Evolutionary conservation across 2,329 filamentous ascomycete genomes (phyloP).

Genomic region (Fusarium albidum): DNA sequence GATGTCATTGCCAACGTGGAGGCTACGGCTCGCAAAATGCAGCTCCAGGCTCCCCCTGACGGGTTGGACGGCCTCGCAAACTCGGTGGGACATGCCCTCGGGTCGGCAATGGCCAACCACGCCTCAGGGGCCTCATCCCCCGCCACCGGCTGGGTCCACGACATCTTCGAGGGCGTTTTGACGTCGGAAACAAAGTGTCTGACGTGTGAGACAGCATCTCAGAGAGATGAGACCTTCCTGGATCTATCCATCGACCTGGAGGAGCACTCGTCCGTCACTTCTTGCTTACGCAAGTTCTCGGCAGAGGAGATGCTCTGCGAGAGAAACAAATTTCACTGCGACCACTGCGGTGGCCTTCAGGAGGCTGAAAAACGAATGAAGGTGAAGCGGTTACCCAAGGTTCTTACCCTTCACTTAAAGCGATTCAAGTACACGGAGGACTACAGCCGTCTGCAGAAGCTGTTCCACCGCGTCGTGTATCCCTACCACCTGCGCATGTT

Average conservation of each 20-base stretch:
- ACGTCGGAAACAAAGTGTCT: slow-evolving; percentile 97
- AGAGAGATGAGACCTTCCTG: slow-evolving; percentile 93
- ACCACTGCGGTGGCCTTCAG: slow-evolving; percentile 94
- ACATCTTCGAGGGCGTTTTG: slow-evolving; percentile 93
- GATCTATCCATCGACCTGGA: slow-evolving; percentile 96
- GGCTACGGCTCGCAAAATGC: slow-evolving; percentile 75
- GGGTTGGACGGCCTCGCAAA: slow-evolving; percentile 54
- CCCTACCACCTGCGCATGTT: slow-evolving; percentile 96
- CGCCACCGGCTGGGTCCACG: slow-evolving; percentile 89
- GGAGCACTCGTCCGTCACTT: slow-evolving; percentile 94
- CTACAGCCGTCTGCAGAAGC: slow-evolving; percentile 89
- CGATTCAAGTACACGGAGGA: slow-evolving; percentile 99
- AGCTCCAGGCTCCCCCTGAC: slow-evolving; percentile 43
- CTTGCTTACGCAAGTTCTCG: slow-evolving; percentile 94
- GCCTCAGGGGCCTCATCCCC: slow-evolving; percentile 60
- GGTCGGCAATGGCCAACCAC: slow-evolving; percentile 46
- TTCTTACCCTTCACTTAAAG: slow-evolving; percentile 92
- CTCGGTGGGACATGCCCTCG: slow-evolving; percentile 55
- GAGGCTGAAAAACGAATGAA: slow-evolving; percentile 99
- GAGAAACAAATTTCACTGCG: slow-evolving; percentile 98
- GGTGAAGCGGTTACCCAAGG: slow-evolving; percentile 91
- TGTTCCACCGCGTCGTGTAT: slow-evolving; percentile 97
- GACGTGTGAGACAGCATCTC: slow-evolving; percentile 94
- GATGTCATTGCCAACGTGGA: slow-evolving; percentile 95
- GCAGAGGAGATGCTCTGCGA: slow-evolving; percentile 99